A percentile compares a stretch with the other conserved stretches of the same genome.
Evolutionary conservation across 23 red algal species (phyloP).

Genomic region (Cyanidium caldarium): DNA sequence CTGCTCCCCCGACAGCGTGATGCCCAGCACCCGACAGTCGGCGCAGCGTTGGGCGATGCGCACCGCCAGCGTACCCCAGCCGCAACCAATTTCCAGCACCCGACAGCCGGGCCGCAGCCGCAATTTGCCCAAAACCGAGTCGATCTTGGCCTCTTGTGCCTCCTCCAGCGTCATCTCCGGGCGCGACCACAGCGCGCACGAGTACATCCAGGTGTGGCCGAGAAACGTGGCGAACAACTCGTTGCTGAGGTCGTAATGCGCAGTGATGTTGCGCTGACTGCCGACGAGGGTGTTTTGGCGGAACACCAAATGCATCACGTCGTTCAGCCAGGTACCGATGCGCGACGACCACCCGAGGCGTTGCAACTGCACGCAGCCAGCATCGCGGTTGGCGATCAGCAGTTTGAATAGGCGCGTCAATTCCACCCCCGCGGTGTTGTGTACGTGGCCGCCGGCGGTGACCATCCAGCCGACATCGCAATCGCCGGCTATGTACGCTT

Average conservation of each 20-base stretch:
- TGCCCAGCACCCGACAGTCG: conserved; percentile 39
- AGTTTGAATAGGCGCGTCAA: conserved; percentile 36
- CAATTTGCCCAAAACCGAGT: conserved; percentile 44
- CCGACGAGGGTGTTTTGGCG: conserved; percentile 31
- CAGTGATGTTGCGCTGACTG: conserved; percentile 41
- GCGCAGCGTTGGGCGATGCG: conserved; percentile 22
- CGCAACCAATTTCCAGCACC: conserved; percentile 91
- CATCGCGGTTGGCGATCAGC: conserved; percentile 71
- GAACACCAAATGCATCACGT: conserved; percentile 19
- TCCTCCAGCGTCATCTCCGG: conserved; percentile 29
- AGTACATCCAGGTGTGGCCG: conserved; percentile 77
- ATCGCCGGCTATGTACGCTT: conserved; percentile 73
- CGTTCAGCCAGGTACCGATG: conserved; percentile 20
- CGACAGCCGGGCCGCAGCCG: conserved; percentile 15
- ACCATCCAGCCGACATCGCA: conserved; percentile 1
- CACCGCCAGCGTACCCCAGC: conserved; percentile 88
- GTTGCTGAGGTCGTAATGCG: conserved; percentile 89
- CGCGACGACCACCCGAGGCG: neutral
- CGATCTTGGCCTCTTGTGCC: conserved; percentile 59
- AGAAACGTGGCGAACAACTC: conserved; percentile 85
- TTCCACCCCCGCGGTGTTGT: neutral
- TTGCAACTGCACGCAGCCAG: neutral
- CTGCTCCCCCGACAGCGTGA: conserved; percentile 89
- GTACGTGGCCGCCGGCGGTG: neutral
- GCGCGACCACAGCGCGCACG: conserved; percentile 42